Conservation (phyloP, 2,329 filamentous ascomycete genomes). For the Trichoderma lentiforme region DNA sequence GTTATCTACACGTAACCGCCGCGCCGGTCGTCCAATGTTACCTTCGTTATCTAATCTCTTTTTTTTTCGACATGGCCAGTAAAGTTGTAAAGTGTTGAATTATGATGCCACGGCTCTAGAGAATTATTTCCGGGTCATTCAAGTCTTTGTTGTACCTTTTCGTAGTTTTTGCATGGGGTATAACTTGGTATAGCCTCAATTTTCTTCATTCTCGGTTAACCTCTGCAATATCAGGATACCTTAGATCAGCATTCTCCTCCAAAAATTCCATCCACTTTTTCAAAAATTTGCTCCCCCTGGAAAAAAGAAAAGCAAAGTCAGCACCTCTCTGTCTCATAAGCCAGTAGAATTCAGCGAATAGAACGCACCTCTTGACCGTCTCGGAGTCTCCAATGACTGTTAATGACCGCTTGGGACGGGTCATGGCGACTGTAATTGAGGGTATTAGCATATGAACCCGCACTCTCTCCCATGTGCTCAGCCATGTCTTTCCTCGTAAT, state of each 20-base stretch:
- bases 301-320: background rate
- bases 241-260: constrained; percentile 83
- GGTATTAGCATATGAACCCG: background rate
- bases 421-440: constrained; percentile 89
- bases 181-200: background rate
- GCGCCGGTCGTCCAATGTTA: background rate
- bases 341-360: background rate
- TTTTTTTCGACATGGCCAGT: background rate
- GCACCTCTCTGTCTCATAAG: background rate
- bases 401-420: constrained; percentile 83
- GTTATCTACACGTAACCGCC: background rate
- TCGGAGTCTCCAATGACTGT: constrained; percentile 93
- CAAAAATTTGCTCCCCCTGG: constrained; percentile 78
- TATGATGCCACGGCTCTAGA: background rate
- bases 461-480: background rate
- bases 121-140: background rate
- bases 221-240: constrained; percentile 70
- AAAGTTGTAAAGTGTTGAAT: background rate
- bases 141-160: background rate
- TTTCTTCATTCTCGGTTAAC: constrained; percentile 26
- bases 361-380: constrained; percentile 73
- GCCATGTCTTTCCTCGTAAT: background rate
- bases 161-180: background rate
- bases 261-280: constrained; percentile 89
- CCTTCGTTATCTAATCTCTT: background rate